Conservation (phyloP, 2,329 filamentous ascomycete species). For the Clonostachys rhizophaga region DNA sequence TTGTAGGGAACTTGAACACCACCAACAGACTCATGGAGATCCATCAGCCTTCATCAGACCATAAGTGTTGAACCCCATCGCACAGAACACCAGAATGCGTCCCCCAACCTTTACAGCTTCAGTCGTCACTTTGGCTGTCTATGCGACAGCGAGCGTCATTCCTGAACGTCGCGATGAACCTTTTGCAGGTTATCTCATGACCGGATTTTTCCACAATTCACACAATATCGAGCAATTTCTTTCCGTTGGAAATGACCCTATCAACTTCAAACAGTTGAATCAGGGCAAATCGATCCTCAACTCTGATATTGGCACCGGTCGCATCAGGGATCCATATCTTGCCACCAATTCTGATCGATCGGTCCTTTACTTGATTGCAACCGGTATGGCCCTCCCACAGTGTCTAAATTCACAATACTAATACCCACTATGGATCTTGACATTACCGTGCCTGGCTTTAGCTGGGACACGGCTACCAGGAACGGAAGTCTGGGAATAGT, state of each 20-base stretch:
- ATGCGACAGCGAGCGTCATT: too few relatives aligned
- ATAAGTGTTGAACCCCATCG: too few relatives aligned
- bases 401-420: neutral
- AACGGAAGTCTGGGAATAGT: conserved; percentile 26
- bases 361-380: conserved; percentile 26
- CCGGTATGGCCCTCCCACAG: conserved; percentile 12
- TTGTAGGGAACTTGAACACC: too few relatives aligned
- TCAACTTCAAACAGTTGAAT: conserved; percentile 23
- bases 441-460: conserved; percentile 23
- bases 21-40: too few relatives aligned
- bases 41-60: too few relatives aligned
- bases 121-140: too few relatives aligned
- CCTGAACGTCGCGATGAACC: too few relatives aligned
- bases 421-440: conserved; percentile 19
- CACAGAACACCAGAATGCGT: too few relatives aligned
- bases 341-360: conserved; percentile 22
- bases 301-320: conserved; percentile 24
- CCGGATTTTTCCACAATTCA: conserved; percentile 23
- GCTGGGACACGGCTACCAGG: conserved; percentile 26
- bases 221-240: conserved; percentile 25
- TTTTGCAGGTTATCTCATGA: conserved; percentile 24
- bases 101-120: too few relatives aligned
- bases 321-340: conserved; percentile 25
- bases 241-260: conserved; percentile 21
- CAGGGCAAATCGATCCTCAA: conserved; percentile 19